Percentiles rank a stretch among this genome's conserved stretches.
phyloP scores from a whole-genome alignment of 176 grass and related monocot genomes.

The Calamus simplicifolius region DNA sequence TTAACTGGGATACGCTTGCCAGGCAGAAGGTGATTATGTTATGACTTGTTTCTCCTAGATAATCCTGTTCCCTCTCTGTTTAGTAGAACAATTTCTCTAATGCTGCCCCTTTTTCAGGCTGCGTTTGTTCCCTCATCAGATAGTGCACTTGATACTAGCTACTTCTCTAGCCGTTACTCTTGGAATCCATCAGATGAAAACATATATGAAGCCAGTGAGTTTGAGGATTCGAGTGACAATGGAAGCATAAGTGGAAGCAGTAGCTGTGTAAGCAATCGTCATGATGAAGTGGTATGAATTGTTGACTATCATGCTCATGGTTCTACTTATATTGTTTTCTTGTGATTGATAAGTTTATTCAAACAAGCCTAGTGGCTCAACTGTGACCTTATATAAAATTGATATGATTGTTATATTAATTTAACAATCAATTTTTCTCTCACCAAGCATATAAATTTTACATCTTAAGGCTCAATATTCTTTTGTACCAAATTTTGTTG shows the following conservation, averaged over 20 bases:
- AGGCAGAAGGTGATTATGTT: conserved; percentile 73
- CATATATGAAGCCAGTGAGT: conserved; percentile 84
- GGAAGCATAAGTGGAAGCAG: conserved; percentile 91
- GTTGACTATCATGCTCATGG: too few relatives aligned
- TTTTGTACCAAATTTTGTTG: conserved; percentile 3
- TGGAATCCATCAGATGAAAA: conserved; percentile 96
- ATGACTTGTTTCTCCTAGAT: not conserved
- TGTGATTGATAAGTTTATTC: too few relatives aligned
- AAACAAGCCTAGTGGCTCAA: too few relatives aligned
- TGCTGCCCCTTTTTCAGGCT: conserved; percentile 52
- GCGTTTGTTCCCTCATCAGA: conserved; percentile 96
- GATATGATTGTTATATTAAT: too few relatives aligned
- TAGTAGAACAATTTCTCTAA: not conserved
- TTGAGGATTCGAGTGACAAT: conserved; percentile 89
- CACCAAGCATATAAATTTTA: too few relatives aligned
- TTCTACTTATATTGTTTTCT: too few relatives aligned
- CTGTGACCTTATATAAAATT: too few relatives aligned
- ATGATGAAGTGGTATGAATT: conserved; percentile 75
- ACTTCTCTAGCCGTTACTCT: conserved; percentile 98
- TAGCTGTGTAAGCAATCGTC: conserved; percentile 88
- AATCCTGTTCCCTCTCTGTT: conserved; percentile 9
- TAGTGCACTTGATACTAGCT: conserved; percentile 85
- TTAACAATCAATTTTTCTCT: too few relatives aligned
- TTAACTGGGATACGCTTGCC: conserved; percentile 94
- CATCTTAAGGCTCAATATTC: not conserved